Conservation (phyloP, 2,329 filamentous ascomycete genomes). For the Trichophyton schoenleinii region DNA sequence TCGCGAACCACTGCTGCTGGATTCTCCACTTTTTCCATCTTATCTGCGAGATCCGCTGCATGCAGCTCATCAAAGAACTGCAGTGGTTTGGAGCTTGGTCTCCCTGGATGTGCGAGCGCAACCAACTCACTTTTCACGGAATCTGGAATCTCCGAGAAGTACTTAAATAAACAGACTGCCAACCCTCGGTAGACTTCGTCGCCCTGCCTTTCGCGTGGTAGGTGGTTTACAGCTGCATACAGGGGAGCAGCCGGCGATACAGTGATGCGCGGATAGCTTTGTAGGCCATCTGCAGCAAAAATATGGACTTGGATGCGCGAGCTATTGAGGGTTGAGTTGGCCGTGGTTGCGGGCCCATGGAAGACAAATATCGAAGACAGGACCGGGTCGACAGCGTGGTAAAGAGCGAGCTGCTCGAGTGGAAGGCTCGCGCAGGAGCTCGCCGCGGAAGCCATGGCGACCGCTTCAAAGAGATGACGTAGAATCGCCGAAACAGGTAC, state of each 20-base stretch:
- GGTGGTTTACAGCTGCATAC: conserved; percentile 76
- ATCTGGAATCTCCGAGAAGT: conserved; percentile 76
- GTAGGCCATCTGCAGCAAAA: conserved; percentile 76
- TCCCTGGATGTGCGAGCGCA: conserved; percentile 39
- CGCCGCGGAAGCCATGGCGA: conserved; percentile 68
- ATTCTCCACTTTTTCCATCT: conserved; percentile 72
- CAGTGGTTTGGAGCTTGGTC: conserved; percentile 51
- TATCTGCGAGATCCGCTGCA: conserved; percentile 76
- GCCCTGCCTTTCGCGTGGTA: conserved; percentile 88
- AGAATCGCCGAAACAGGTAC: background rate
- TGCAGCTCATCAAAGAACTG: conserved; percentile 80
- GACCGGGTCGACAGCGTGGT: conserved; percentile 74
- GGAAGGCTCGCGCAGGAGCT: conserved; percentile 64
- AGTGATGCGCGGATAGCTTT: conserved; percentile 80
- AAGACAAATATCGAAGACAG: conserved; percentile 76
- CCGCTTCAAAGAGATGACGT: background rate
- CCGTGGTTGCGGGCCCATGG: conserved; percentile 79
- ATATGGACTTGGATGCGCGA: conserved; percentile 92
- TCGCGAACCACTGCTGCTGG: conserved; percentile 58
- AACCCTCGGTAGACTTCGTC: conserved; percentile 85
- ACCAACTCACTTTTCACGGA: conserved; percentile 60
- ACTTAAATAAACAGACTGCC: conserved; percentile 86
- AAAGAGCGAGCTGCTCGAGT: conserved; percentile 71
- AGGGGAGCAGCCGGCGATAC: conserved; percentile 85
- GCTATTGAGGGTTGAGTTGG: conserved; percentile 74